Evolutionary conservation across 768 basidiomycete species (phyloP), one percentile per base, ranked within the genome.

Genomic region (Coprinopsis cinerea): DNA sequence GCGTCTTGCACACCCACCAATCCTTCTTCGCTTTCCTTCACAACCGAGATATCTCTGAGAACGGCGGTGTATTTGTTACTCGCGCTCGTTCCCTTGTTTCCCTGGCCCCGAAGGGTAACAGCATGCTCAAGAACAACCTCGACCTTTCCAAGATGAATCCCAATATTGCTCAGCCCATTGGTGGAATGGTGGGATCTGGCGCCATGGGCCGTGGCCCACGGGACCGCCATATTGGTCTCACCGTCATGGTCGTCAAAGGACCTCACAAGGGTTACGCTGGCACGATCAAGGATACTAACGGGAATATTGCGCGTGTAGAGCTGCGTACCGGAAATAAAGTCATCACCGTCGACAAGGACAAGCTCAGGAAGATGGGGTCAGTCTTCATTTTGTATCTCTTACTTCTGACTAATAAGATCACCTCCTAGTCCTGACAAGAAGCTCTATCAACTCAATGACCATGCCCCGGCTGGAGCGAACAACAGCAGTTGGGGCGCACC

Each of bases 61-160:
- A 98, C 58, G 86, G 90, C 18, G 96, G 96, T 51, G 84, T 98
- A 23, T 99, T 94, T 61, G 92, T 99, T 44, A 88, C 92, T 0
- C 84, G 92, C 30, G 82, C 90, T 13, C 83, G 89, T 35, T 81
- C 84, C 1, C 73, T 97, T 37, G 81, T 79, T 1, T 94, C 93
- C 10, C 69, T 92, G 18, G 91, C 93, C 0, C 92, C 94, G 1
- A 93, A 93, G 59, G 83, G 87, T 46, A 84, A 78, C 55, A n/a
- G n/a, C n/a, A 65, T 85, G 34, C 63, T 85, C 42, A 85, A 85
- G 57, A 1, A 72, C 76, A 7, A 75, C 72, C 72, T 81, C 3
- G 94, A 97, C 66, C 73, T 94, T 13, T 86, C 89, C 6, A 93
- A 94, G 67, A 86, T 95, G 85, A 95, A 95, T 60, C 92, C 92